Base-by-base conservation (phyloP, 306 rosid species). In the Lathyrus oleraceus region DNA sequence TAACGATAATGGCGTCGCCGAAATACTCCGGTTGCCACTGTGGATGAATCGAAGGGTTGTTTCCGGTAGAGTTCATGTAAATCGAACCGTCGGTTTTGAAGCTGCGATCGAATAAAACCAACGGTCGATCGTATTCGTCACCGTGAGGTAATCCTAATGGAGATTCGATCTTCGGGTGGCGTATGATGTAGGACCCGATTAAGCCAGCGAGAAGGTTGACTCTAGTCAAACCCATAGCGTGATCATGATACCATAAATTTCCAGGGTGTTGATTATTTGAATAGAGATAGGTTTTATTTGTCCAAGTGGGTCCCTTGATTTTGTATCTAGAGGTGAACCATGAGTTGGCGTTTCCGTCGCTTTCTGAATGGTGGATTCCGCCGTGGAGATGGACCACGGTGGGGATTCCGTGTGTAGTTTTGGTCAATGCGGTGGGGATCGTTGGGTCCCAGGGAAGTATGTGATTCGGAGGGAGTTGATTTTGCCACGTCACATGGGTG, bases 371-470 rank as follows among this genome's bases (percentile, higher is more conserved):
- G 16, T 80, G 82, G 17, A 89, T 85, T 11, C 81, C 87, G 9
- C 97, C 97, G 70, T 91, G 97, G 44, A 91, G 90, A 54, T 91
- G 97, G 10, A 85, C 91, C 42, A 91, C 97, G 0, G 97, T 84
- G 10, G 97, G 97, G 59, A 91, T 32, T 2, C 97, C 97, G 2
- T 3, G 27, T 4, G 59, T 76, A 2, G 68, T 14, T 47, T 56
- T 23, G 13, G 90, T 79, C 0, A 67, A 1, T 2, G 97, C 88
- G 0, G 87, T 84, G 2, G 97, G 94, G 59, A 91, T 87, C 0
- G 96, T 84, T 19, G 90, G 91, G 44, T 91, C 97, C 86, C 87
- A 91, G 2, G 94, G 94, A 7, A 91, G 94, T 25, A 91, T 91
- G 85, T 91, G 94, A 1, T 84, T 69, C 27, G 78, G 23, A 71